phyloP scores from a whole-genome alignment of 352 stramenopile species.

The Phytopythium aichiense region DNA sequence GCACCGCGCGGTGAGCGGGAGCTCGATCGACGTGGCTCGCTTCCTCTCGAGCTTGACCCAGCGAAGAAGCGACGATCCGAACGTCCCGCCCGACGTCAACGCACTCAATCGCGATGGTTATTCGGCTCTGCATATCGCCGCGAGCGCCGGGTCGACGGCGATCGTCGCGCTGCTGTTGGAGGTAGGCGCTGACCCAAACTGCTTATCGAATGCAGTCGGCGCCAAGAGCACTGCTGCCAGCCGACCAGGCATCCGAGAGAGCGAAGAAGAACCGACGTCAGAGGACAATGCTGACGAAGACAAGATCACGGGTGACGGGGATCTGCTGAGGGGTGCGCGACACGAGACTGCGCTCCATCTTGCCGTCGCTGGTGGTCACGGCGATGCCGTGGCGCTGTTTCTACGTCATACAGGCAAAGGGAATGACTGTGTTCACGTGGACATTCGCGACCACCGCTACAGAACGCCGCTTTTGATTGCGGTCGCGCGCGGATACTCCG shows the following conservation, averaged over 20 bases:
- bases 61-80: neutral
- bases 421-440: neutral
- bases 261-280: conserved; percentile 1
- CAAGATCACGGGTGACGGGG: neutral
- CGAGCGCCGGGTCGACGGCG: neutral
- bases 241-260: neutral
- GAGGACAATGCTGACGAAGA: neutral
- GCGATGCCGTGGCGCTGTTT: neutral
- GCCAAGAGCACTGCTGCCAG: conserved; percentile 4
- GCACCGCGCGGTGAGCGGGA: neutral
- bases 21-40: neutral
- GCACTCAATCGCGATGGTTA: neutral
- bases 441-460: neutral
- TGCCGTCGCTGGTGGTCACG: neutral
- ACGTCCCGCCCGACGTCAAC: neutral
- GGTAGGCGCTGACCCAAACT: neutral
- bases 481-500: neutral
- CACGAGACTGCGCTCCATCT: conserved; percentile 1
- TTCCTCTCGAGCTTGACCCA: neutral
- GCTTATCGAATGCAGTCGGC: neutral
- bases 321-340: neutral
- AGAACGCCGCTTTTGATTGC: neutral
- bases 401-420: neutral
- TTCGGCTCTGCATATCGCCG: conserved; percentile 2
- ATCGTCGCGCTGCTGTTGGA: neutral